phyloP scores from a whole-genome alignment of 2,329 filamentous ascomycete species.

The Dendryphion nanum region DNA sequence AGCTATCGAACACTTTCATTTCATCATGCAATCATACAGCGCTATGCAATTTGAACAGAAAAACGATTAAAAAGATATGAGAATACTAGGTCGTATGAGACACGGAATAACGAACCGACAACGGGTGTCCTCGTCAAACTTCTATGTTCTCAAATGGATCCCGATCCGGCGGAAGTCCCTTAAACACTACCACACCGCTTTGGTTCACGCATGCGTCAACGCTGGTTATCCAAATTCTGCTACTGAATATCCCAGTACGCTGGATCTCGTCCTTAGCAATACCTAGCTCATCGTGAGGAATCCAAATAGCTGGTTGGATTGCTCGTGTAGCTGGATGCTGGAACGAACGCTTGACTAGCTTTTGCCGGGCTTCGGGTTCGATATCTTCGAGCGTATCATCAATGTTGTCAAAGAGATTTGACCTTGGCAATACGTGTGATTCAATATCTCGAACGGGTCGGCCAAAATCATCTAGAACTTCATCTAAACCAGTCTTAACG shows the following conservation, averaged over 20 bases:
- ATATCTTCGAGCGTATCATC: slow-evolving; percentile 94
- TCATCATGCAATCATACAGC: slow-evolving; percentile 6
- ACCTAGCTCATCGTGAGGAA: slow-evolving; percentile 85
- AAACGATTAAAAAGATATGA: too few species aligned
- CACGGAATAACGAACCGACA: too few species aligned
- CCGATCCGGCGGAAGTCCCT: slow-evolving; percentile 78
- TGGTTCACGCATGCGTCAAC: slow-evolving; percentile 85
- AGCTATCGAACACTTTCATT: too few species aligned
- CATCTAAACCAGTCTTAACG: slow-evolving; percentile 16
- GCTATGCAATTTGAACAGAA: slow-evolving; percentile 7
- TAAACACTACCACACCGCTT: slow-evolving; percentile 79
- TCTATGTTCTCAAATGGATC: slow-evolving; percentile 42
- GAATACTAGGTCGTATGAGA: too few species aligned
- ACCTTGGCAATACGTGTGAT: slow-evolving; percentile 60
- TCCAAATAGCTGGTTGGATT: slow-evolving; percentile 85
- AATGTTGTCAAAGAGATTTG: slow-evolving; percentile 81
- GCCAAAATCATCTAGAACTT: slow-evolving; percentile 26
- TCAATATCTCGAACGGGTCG: slow-evolving; percentile 36
- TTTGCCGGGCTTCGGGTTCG: slow-evolving; percentile 83
- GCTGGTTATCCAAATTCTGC: slow-evolving; percentile 86
- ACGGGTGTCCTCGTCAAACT: slow-evolving; percentile 14
- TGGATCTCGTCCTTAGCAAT: slow-evolving; percentile 88
- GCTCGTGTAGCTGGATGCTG: slow-evolving; percentile 85
- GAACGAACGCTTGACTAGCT: slow-evolving; percentile 82
- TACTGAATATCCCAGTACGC: slow-evolving; percentile 71